phyloP scores from a whole-genome alignment of 495 filamentous ascomycete genomes.

The Tuber brumale region DNA sequence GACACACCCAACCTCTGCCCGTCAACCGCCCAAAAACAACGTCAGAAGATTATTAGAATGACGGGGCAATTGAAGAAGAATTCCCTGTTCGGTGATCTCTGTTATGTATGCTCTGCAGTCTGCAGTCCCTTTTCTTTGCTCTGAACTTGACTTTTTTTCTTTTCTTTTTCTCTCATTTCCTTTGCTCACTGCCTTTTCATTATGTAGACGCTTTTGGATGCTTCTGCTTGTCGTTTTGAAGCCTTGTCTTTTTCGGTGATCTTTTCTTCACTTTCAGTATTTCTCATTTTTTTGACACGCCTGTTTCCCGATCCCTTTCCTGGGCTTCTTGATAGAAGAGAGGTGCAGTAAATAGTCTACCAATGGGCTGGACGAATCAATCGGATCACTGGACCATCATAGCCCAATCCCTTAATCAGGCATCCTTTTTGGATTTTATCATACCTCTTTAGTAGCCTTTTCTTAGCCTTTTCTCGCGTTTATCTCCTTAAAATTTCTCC shows the following conservation, averaged over 20 bases:
- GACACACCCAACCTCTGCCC: constrained; percentile 37
- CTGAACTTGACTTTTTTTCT: background rate
- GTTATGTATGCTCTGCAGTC: constrained; percentile 24
- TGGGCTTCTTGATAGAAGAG: constrained; percentile 34
- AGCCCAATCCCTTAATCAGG: constrained; percentile 33
- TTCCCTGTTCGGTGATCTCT: constrained; percentile 33
- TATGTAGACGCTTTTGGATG: constrained; percentile 5
- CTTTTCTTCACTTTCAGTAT: constrained; percentile 17
- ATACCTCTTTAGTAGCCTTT: constrained; percentile 14
- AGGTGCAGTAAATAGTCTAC: constrained; percentile 32
- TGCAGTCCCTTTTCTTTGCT: constrained; percentile 2
- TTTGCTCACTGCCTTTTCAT: constrained; percentile 14
- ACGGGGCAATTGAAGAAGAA: constrained; percentile 34
- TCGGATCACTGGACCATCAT: constrained; percentile 42
- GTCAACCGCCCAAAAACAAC: constrained; percentile 37
- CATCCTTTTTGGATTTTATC: constrained; percentile 32
- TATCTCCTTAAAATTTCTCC: constrained; percentile 1
- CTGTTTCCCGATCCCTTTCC: constrained; percentile 41
- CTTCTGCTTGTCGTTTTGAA: background rate
- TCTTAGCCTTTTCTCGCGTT: constrained; percentile 8
- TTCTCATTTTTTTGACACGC: constrained; percentile 26
- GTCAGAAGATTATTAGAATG: constrained; percentile 38
- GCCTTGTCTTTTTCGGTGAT: background rate
- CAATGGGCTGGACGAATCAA: constrained; percentile 42
- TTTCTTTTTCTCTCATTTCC: constrained; percentile 15